Evolutionary conservation across 225 moss, liverwort and hornwort species (phyloP).

Genomic region (Thuidium tamariscinum): DNA sequence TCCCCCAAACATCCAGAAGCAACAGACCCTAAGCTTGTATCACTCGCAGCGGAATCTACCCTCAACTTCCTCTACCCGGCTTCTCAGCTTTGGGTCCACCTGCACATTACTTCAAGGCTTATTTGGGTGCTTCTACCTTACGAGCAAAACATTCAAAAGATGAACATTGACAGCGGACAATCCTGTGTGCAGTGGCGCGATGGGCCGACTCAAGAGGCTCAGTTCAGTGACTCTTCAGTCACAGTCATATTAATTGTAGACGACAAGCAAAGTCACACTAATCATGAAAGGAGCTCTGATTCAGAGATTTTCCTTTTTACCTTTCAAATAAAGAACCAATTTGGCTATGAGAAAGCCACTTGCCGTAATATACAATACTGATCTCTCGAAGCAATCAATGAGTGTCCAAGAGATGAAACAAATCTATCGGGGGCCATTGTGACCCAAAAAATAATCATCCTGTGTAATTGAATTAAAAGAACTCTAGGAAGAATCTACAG

Average conservation of each 20-base stretch:
- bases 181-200: background rate
- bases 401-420: constrained; percentile 1
- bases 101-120: too few relatives aligned
- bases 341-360: constrained; percentile 20
- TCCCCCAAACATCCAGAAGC: too few relatives aligned
- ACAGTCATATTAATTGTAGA: background rate
- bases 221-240: background rate
- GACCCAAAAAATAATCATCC: constrained; percentile 24
- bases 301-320: background rate
- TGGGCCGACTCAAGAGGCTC: background rate
- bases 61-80: too few relatives aligned
- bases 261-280: background rate
- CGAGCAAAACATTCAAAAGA: background rate
- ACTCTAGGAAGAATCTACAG: constrained; percentile 1
- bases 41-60: too few relatives aligned
- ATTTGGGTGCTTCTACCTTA: too few relatives aligned
- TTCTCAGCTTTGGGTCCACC: too few relatives aligned
- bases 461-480: constrained; percentile 1
- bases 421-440: constrained; percentile 26
- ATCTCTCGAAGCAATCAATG: constrained; percentile 15
- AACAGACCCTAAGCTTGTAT: too few relatives aligned
- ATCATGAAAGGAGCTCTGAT: background rate
- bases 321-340: constrained; percentile 13
- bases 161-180: background rate
- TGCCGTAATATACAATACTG: constrained; percentile 27